Percentiles rank a stretch among this genome's conserved stretches.
Evolutionary conservation across 1,284 basidiomycete species (phyloP).

Genomic region (Cutaneotrichosporon spelunceum): DNA sequence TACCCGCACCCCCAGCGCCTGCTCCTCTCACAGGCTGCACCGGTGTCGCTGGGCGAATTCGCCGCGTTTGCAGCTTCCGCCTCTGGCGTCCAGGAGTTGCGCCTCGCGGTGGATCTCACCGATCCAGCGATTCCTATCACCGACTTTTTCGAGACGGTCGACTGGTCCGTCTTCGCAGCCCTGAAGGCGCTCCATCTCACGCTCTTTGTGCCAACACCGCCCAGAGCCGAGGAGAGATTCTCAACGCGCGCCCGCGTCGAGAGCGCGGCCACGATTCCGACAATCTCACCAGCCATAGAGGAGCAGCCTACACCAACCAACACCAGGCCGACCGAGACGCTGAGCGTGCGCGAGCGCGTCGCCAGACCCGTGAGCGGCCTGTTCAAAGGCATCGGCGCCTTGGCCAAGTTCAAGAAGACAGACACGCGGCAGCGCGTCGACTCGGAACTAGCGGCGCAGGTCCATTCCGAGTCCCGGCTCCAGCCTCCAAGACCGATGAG

Average conservation of each 20-base stretch:
- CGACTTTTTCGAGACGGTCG: neutral
- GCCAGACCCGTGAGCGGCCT: neutral
- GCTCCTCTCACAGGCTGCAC: neutral
- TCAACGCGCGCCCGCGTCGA: neutral
- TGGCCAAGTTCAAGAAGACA: slow-evolving; percentile 1
- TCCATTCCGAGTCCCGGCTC: neutral
- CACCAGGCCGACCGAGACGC: neutral
- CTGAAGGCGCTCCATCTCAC: neutral
- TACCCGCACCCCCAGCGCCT: neutral
- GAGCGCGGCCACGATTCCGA: neutral
- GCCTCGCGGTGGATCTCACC: neutral
- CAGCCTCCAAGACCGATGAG: neutral
- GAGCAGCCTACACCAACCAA: neutral
- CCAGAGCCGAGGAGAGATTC: neutral
- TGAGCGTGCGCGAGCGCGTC: neutral
- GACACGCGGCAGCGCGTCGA: neutral
- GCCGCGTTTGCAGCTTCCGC: neutral
- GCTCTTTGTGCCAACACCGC: neutral
- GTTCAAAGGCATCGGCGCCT: slow-evolving; percentile 4
- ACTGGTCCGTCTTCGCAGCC: neutral
- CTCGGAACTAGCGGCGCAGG: neutral
- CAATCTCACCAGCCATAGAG: neutral
- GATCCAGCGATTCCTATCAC: neutral
- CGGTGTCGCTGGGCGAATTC: slow-evolving; percentile 1
- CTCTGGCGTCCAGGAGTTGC: neutral